Evolutionary conservation across 345 rosid genomes (phyloP), one percentile per base, ranked within the genome.

Genomic region (Durio zibethinus): DNA sequence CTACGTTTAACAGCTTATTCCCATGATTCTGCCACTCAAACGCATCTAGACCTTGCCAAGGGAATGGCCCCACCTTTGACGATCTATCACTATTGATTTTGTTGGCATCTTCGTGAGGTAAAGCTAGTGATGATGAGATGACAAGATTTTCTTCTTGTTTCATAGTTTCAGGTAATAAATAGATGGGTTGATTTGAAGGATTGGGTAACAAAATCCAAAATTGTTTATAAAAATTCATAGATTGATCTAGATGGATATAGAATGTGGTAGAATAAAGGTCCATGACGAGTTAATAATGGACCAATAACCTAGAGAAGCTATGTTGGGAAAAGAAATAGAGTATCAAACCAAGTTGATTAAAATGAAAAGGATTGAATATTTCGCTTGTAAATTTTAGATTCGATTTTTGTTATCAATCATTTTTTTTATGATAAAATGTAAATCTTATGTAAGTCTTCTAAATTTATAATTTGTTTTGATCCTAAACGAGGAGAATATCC

Each of bases 1-100:
- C 70, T 29, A 43, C 43, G 45, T 59, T 45, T 27, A 64, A 56
- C 78, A 75, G 64, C 68, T 66, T 53, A 75, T 57, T 67, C 0
- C 21, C 47, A 45, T n/a, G n/a, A n/a, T 59, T 79, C 23, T 68
- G 6, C 23, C 71, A 66, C 40, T 21, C 2, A 67, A 21, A 33
- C 48, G 33, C 72, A 79, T 63, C 75, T 57, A 20, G 7, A 64
- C 38, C 21, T 52, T 40, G 36, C 16, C 72, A 20, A 68, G 8
- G n/a, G 8, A 9, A 27, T 60, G 64, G 36, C 16, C 64, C 64
- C 36, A 27, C 64, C 64, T 60, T 12, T 12, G 27, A 27, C 36
- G 14, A 27, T 60, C 36, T 60, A 12, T 4, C 18, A 60, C 64
- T 61, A 5, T 50, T 50, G 27, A 50, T 71, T 50, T 31, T 71